Base-by-base conservation (phyloP, 129 eudicot genomes). In the Solidago caesia region DNA sequence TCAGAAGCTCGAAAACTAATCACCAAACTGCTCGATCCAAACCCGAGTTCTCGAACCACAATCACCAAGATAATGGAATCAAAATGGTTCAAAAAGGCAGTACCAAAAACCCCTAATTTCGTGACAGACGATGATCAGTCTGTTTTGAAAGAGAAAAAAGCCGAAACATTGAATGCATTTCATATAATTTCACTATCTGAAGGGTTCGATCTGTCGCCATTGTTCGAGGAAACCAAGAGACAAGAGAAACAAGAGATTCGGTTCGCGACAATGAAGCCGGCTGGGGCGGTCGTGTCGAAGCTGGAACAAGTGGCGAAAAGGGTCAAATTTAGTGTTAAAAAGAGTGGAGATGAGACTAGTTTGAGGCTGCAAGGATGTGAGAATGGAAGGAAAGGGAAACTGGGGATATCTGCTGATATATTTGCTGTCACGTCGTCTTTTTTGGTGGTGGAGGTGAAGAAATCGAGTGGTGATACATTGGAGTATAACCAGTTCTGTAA, bases 401-500 rank as follows among this genome's bases (percentile, higher is more conserved):
- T 92, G 15, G 98, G 87, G 8, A 86, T 92, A 2, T 84, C 88
- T 4, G 96, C 96, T 9, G 92, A 87, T 27, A 84, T 92, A 9
- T 89, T 85, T 46, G 79, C 96, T 2, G 82, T 92, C 12, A 79
- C 90, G 61, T 84, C 94, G 72, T 86, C 95, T 60, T 85, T 92
- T 21, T 12, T 84, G 71, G 86, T 92, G 75, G 98, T 92, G 71
- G 90, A 92, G 77, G 95, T 92, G 76, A 92, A 80, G 82, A 89
- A 89, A 52, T 75, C 89, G 4, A 84, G 91, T 44, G 98, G 98
- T 1, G 96, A 89, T 70, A 89, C 98, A 0, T 53, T 87, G 79
- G 98, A 92, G 87, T 92, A 87, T 77, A 86, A 89, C 63, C 92
- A 86, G 47, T 92, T 92, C 86, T 92, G 98, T 88, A 84, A 87